Conservation (phyloP, 2,329 filamentous ascomycete species). For the Clathrospora elynae region DNA sequence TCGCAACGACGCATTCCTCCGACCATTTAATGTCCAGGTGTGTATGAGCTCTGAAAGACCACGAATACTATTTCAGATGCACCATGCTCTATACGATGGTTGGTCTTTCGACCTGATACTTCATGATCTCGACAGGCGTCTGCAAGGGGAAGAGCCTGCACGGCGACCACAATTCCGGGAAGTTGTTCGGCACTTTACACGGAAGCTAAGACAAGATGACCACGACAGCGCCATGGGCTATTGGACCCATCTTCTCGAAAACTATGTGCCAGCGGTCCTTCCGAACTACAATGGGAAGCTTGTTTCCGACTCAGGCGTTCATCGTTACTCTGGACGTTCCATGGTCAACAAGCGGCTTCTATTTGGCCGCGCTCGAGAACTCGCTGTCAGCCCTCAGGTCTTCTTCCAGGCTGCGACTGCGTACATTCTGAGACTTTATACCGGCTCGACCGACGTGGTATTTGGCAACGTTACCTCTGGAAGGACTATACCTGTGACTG, state of each 20-base stretch:
- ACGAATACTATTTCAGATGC: conserved; percentile 61
- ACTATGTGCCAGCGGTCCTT: conserved; percentile 59
- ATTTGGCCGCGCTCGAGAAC: conserved; percentile 27
- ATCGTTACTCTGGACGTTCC: conserved; percentile 27
- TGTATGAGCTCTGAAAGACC: conserved; percentile 15
- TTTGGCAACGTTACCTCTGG: conserved; percentile 85
- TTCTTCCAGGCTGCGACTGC: conserved; percentile 75
- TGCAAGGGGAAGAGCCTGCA: conserved; percentile 45
- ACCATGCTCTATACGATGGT: conserved; percentile 90
- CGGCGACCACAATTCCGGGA: conserved; percentile 64
- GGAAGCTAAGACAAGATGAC: conserved; percentile 5
- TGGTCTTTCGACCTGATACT: conserved; percentile 83
- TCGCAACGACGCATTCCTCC: conserved; percentile 53
- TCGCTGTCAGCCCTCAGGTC: conserved; percentile 66
- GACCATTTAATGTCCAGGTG: conserved; percentile 69
- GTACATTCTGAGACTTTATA: conserved; percentile 68
- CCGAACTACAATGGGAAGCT: conserved; percentile 62
- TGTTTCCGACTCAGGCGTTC: conserved; percentile 11
- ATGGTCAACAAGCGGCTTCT: conserved; percentile 21
- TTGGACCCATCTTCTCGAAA: conserved; percentile 71
- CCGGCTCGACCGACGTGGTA: conserved; percentile 68
- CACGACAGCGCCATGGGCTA: conserved; percentile 53
- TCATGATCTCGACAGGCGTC: conserved; percentile 64
- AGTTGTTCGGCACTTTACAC: conserved; percentile 60
- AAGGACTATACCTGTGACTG: conserved; percentile 70